Conservation (phyloP, 2,329 filamentous ascomycete genomes). For the Sporothrix euskadiensis region DNA sequence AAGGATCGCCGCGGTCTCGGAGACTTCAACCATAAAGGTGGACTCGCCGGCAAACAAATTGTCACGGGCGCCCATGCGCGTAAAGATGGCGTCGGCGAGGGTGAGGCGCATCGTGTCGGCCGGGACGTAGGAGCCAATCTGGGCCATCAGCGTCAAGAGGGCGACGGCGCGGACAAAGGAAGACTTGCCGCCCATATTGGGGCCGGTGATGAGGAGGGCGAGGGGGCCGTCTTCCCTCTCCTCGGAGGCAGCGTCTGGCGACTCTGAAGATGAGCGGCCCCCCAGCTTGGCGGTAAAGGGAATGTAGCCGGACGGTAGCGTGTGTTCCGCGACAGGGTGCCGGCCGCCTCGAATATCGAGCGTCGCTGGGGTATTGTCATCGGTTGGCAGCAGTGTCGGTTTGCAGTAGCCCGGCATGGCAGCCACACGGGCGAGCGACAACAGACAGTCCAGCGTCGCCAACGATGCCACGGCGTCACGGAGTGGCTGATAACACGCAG, state of each 20-base stretch:
- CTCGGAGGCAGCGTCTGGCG: neutral
- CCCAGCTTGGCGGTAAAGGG: slow-evolving; percentile 80
- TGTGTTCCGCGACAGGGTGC: slow-evolving; percentile 94
- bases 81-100: slow-evolving; percentile 87
- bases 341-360: slow-evolving; percentile 74
- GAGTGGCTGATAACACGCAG: slow-evolving; percentile 82
- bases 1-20: slow-evolving; percentile 87
- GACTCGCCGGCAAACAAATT: slow-evolving; percentile 93
- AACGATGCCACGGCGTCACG: slow-evolving; percentile 86
- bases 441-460: slow-evolving; percentile 83
- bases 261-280: slow-evolving; percentile 47
- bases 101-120: slow-evolving; percentile 73
- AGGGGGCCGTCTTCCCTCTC: neutral
- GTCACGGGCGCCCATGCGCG: slow-evolving; percentile 92
- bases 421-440: slow-evolving; percentile 82
- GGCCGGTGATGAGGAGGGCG: slow-evolving; percentile 87
- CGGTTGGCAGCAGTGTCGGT: slow-evolving; percentile 65
- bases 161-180: slow-evolving; percentile 92
- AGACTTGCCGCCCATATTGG: slow-evolving; percentile 99
- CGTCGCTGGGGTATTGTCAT: slow-evolving; percentile 50
- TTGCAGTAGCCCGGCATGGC: slow-evolving; percentile 84
- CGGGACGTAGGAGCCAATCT: slow-evolving; percentile 92
- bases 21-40: slow-evolving; percentile 98
- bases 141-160: slow-evolving; percentile 88
- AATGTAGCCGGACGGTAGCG: slow-evolving; percentile 82